These are phyloP conservation scores for Penicillium simplicissimum DNA, from an alignment of 495 filamentous ascomycete genomes.

Conservation along the genomic window DNA sequence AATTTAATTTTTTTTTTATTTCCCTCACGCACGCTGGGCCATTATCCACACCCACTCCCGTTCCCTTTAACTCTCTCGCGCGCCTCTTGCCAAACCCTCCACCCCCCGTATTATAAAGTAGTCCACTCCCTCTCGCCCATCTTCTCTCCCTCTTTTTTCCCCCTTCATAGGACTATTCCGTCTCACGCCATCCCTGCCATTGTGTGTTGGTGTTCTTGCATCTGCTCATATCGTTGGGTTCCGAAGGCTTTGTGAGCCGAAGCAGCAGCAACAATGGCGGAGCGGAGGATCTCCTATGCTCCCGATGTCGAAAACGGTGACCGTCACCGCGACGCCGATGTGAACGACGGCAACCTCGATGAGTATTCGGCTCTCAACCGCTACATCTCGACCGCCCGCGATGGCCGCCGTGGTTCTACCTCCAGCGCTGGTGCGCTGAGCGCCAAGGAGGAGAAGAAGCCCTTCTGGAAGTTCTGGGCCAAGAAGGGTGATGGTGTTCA, in stretches of 20 bases:
- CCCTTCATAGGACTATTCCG: slow-evolving; percentile 45
- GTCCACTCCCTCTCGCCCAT: slow-evolving; percentile 31
- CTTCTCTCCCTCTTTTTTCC: slow-evolving; percentile 25
- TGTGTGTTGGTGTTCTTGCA: slow-evolving; percentile 39
- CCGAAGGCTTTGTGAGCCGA: slow-evolving; percentile 48
- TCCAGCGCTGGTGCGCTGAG: slow-evolving; percentile 50
- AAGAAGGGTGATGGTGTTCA: slow-evolving; percentile 34
- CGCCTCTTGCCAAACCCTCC: slow-evolving; percentile 16
- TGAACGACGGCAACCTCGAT: slow-evolving; percentile 38
- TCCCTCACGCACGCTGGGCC: slow-evolving; percentile 21
- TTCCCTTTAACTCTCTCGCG: slow-evolving; percentile 17
- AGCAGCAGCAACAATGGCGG: slow-evolving; percentile 50
- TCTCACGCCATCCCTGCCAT: slow-evolving; percentile 47
- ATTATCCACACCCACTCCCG: slow-evolving; percentile 31
- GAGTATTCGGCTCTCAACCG: slow-evolving; percentile 60
- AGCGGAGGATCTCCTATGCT: slow-evolving; percentile 57
- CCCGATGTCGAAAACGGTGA: slow-evolving; percentile 54
- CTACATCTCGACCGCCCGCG: slow-evolving; percentile 67
- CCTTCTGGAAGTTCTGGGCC: slow-evolving; percentile 61
- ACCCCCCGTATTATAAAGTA: slow-evolving; percentile 39
- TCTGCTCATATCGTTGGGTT: slow-evolving; percentile 47
- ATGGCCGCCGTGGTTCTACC: slow-evolving; percentile 57
- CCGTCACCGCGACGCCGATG: slow-evolving; percentile 39
- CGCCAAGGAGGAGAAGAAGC: slow-evolving; percentile 48
- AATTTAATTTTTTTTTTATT: slow-evolving; percentile 17